A percentile compares a stretch with the other conserved stretches of the same genome.
phyloP scores from a whole-genome alignment of 495 filamentous ascomycete species.

The Aspergillus nidulans region DNA sequence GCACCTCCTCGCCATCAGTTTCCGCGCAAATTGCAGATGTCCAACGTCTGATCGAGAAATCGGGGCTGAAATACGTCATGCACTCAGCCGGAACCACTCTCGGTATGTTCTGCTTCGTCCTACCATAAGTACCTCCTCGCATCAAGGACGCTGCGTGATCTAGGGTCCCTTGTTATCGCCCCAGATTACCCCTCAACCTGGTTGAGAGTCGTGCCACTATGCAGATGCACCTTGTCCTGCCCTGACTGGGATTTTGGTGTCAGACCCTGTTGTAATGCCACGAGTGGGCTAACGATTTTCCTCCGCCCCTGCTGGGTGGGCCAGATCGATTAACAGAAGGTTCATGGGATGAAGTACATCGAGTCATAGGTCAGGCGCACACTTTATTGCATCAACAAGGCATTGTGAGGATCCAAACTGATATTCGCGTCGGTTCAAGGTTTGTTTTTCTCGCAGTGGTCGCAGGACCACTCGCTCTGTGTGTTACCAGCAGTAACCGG shows the following conservation, averaged over 20 bases:
- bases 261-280: background rate
- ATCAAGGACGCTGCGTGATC: background rate
- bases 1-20: constrained; percentile 76
- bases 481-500: constrained; percentile 2
- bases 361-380: constrained; percentile 87
- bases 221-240: background rate
- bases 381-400: constrained; percentile 76
- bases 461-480: background rate
- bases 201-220: background rate
- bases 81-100: constrained; percentile 90
- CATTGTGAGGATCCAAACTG: constrained; percentile 77
- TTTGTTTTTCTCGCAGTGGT: constrained; percentile 29
- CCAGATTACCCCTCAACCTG: constrained; percentile 5
- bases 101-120: constrained; percentile 50
- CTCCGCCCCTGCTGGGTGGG: background rate
- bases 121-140: background rate
- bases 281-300: constrained; percentile 8
- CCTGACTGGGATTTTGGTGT: background rate
- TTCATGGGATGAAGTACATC: constrained; percentile 84
- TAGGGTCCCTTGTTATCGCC: constrained; percentile 1
- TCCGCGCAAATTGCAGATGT: constrained; percentile 84
- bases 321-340: constrained; percentile 57
- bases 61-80: constrained; percentile 78
- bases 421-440: constrained; percentile 84
- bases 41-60: constrained; percentile 75